Conservation (phyloP, 2,329 filamentous ascomycete genomes). For the Exophiala sp. region DNA sequence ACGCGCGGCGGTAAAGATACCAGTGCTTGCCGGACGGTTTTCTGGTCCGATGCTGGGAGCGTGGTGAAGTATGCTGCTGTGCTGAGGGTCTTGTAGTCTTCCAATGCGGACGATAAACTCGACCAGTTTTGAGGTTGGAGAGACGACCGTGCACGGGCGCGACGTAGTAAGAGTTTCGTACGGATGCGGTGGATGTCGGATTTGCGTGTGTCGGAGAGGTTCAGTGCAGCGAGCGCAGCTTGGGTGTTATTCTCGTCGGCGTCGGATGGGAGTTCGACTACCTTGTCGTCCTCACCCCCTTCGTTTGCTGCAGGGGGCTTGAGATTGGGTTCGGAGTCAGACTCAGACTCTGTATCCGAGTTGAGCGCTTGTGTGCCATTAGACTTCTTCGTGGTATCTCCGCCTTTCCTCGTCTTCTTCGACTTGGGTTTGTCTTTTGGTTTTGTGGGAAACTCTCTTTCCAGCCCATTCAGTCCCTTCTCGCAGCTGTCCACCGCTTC, state of each 20-base stretch:
- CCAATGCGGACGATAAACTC: constrained; percentile 70
- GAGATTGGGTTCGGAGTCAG: constrained; percentile 1
- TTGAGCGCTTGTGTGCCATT: constrained; percentile 7
- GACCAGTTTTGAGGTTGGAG: constrained; percentile 60
- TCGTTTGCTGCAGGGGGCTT: constrained; percentile 24
- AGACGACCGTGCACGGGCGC: constrained; percentile 63
- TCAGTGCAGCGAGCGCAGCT: constrained; percentile 40
- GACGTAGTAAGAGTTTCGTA: constrained; percentile 75
- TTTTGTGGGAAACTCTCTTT: constrained; percentile 53
- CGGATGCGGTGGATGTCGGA: constrained; percentile 73
- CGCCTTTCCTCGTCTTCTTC: constrained; percentile 22
- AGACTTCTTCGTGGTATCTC: neutral
- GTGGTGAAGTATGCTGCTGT: constrained; percentile 40
- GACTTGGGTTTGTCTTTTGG: constrained; percentile 18
- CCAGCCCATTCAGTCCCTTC: constrained; percentile 68
- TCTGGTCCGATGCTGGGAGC: constrained; percentile 63
- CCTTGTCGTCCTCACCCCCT: constrained; percentile 33
- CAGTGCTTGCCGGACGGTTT: constrained; percentile 65
- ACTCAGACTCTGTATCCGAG: constrained; percentile 21
- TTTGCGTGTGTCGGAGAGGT: constrained; percentile 45
- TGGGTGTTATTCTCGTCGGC: constrained; percentile 32
- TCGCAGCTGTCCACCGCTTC: constrained; percentile 72
- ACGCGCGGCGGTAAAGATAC: constrained; percentile 63
- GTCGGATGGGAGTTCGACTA: constrained; percentile 51
- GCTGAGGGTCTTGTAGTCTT: constrained; percentile 66